A percentile compares a stretch with the other conserved stretches of the same genome.
Conservation (phyloP, 768 basidiomycete species). For the Phaeolepiota aurea region DNA sequence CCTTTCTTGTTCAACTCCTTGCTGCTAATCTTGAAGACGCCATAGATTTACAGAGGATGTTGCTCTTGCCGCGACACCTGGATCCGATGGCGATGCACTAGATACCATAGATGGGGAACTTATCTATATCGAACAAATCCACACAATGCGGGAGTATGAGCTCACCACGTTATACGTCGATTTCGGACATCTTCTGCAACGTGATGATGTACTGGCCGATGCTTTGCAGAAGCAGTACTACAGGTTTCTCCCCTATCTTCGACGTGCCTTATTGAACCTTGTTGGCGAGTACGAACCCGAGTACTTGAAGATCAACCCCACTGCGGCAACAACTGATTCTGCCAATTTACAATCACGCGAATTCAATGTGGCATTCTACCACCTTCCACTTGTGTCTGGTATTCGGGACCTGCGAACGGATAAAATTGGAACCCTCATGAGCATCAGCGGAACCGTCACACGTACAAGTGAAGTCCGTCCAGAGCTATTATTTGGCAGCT, state of each 20-base stretch:
- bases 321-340: slow-evolving; percentile 79
- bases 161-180: slow-evolving; percentile 96
- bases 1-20: slow-evolving; percentile 17
- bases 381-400: slow-evolving; percentile 86
- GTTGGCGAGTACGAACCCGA: slow-evolving; percentile 87
- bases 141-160: slow-evolving; percentile 91
- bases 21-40: slow-evolving; percentile 7
- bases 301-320: slow-evolving; percentile 91
- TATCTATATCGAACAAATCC: slow-evolving; percentile 88
- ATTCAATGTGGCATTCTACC: slow-evolving; percentile 93
- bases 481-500: slow-evolving; percentile 88
- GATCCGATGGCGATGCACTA: slow-evolving; percentile 57
- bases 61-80: slow-evolving; percentile 71
- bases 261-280: slow-evolving; percentile 83
- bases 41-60: slow-evolving; percentile 82
- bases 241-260: slow-evolving; percentile 90
- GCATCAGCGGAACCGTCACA: slow-evolving; percentile 95
- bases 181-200: slow-evolving; percentile 81
- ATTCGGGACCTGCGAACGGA: slow-evolving; percentile 92
- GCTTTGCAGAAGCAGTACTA: slow-evolving; percentile 96
- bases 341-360: slow-evolving; percentile 87
- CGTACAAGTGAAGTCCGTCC: slow-evolving; percentile 96
- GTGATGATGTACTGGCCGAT: slow-evolving; percentile 88
- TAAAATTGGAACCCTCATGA: slow-evolving; percentile 89
- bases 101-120: slow-evolving; percentile 52